These are phyloP conservation scores for Suillus bovinus DNA, from an alignment of 768 basidiomycete species.

Conservation along the genomic window DNA sequence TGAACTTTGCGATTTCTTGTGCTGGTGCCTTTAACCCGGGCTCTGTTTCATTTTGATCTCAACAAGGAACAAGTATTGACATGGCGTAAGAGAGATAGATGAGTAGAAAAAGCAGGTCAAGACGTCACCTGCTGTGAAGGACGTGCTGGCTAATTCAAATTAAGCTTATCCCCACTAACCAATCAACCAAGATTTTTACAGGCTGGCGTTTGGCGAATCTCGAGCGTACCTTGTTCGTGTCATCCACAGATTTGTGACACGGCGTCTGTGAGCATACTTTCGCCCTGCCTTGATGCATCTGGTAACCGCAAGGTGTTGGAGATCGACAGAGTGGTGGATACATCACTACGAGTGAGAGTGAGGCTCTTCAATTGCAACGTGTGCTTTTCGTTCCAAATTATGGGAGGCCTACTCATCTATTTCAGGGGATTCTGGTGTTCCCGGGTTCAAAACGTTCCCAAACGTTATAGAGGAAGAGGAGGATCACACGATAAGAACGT, in stretches of 20 bases:
- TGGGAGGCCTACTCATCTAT: conserved; percentile 16
- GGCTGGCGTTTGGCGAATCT: neutral
- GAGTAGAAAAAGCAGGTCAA: neutral
- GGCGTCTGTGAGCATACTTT: neutral
- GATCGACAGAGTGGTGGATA: no score
- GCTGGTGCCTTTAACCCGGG: no score
- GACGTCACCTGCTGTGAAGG: neutral
- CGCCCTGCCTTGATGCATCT: neutral
- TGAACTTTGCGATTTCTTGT: neutral
- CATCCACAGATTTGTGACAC: no score
- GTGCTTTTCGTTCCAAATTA: conserved; percentile 15
- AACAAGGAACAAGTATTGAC: neutral
- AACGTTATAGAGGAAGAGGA: conserved; percentile 77
- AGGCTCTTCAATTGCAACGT: conserved; percentile 80
- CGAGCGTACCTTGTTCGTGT: neutral
- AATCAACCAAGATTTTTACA: neutral
- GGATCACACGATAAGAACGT: conserved; percentile 48
- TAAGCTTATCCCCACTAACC: neutral
- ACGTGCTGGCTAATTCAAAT: neutral
- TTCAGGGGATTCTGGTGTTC: conserved; percentile 57
- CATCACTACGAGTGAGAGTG: no score
- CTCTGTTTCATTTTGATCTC: neutral
- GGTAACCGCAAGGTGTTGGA: no score
- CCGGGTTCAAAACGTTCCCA: conserved; percentile 73
- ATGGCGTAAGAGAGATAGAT: neutral